phyloP scores from a whole-genome alignment of 2,329 filamentous ascomycete genomes.

The Fusarium tricinctum region DNA sequence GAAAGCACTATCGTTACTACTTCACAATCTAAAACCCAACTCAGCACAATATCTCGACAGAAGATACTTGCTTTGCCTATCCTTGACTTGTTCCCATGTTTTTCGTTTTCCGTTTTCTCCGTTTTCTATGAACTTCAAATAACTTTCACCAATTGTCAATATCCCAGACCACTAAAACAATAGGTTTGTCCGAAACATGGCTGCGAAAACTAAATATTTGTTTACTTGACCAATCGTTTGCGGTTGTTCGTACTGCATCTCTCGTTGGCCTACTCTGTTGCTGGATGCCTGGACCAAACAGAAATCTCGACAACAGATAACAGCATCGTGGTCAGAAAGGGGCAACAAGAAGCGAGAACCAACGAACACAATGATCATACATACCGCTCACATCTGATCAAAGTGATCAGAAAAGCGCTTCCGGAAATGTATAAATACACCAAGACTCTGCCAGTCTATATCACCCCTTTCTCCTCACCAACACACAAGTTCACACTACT shows the following conservation, averaged over 20 bases:
- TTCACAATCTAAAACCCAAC: background rate
- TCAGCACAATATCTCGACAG: too few species aligned
- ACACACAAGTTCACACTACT: slow-evolving; percentile 5
- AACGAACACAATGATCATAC: background rate
- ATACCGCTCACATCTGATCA: background rate
- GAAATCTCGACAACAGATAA: background rate
- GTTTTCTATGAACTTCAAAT: background rate
- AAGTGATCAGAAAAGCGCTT: background rate
- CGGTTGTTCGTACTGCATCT: background rate
- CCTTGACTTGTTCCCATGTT: background rate
- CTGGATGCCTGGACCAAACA: background rate
- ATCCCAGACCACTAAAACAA: background rate
- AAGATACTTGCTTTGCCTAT: too few species aligned
- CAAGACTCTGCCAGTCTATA: background rate
- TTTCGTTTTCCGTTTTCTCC: background rate
- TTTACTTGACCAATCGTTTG: too few species aligned
- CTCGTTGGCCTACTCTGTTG: background rate
- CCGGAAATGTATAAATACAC: slow-evolving; percentile 28
- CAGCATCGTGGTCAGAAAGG: background rate
- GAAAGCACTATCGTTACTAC: background rate
- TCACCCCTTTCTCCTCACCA: slow-evolving; percentile 9
- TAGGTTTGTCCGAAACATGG: background rate
- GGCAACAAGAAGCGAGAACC: background rate
- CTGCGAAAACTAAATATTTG: background rate
- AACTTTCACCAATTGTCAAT: background rate